These are phyloP conservation scores for Mortierella sp. DNA, from an alignment of 371 early-diverging fungal genomes.

Conservation along the genomic window DNA sequence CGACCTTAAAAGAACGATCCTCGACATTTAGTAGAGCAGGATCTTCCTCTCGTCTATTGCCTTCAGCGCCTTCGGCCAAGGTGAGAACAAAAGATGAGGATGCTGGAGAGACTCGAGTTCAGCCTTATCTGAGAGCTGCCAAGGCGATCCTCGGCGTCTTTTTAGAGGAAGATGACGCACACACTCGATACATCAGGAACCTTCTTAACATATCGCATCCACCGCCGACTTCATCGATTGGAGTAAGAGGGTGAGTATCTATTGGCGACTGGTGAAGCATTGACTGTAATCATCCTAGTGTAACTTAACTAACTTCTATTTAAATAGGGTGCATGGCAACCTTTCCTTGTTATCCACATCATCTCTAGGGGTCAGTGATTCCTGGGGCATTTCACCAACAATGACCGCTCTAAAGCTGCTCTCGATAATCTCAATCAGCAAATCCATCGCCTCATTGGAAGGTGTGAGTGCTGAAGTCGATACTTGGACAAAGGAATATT, in stretches of 20 bases:
- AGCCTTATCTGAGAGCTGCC: constrained; percentile 55
- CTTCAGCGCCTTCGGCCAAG: too few relatives aligned
- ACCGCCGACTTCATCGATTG: constrained; percentile 56
- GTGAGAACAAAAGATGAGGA: not conserved
- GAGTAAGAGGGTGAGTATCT: constrained; percentile 68
- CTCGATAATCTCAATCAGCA: constrained; percentile 65
- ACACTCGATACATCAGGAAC: constrained; percentile 30
- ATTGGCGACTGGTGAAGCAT: not conserved
- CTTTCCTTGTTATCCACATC: constrained; percentile 66
- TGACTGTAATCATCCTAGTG: too few relatives aligned
- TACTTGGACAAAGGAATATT: constrained; percentile 33
- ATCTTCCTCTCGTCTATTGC: too few relatives aligned
- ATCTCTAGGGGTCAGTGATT: constrained; percentile 37
- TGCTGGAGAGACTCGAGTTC: constrained; percentile 45
- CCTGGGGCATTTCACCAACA: constrained; percentile 72
- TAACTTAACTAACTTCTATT: too few relatives aligned
- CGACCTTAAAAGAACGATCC: too few relatives aligned
- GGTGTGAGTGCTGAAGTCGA: constrained; percentile 47
- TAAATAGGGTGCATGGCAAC: constrained; percentile 59
- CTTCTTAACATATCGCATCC: constrained; percentile 41
- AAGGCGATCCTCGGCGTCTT: constrained; percentile 56
- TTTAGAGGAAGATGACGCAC: constrained; percentile 30
- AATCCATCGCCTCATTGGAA: constrained; percentile 57
- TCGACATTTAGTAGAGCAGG: too few relatives aligned
- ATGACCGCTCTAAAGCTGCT: constrained; percentile 70